phyloP scores from a whole-genome alignment of 257 asterid genomes.

The Gynochthodes officinalis region DNA sequence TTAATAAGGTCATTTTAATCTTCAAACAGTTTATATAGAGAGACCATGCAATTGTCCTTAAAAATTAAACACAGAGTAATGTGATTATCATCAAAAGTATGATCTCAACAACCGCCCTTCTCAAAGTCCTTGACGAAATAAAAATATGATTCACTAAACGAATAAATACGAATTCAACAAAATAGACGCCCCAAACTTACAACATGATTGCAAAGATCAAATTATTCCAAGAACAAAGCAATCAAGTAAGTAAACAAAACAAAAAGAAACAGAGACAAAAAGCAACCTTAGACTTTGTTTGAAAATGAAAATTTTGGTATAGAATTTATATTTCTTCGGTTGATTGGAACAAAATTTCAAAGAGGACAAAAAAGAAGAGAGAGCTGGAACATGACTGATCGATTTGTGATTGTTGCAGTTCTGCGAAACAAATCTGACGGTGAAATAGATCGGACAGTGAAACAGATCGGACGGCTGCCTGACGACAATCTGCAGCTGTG shows the following conservation, averaged over 20 bases:
- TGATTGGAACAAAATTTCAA: too few relatives aligned
- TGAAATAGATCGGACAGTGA: too few relatives aligned
- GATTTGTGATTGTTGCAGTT: too few relatives aligned
- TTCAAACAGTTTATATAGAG: background rate
- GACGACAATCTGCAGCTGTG: too few relatives aligned
- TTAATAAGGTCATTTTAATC: background rate
- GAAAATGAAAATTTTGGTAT: too few relatives aligned
- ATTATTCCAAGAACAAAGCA: background rate
- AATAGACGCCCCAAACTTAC: background rate
- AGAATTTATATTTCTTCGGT: too few relatives aligned
- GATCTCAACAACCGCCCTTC: background rate
- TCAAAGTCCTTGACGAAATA: background rate
- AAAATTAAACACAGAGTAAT: background rate
- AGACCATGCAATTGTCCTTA: background rate
- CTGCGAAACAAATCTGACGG: too few relatives aligned
- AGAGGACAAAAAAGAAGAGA: too few relatives aligned
- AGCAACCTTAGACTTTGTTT: too few relatives aligned
- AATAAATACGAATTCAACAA: background rate
- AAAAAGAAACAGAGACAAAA: too few relatives aligned
- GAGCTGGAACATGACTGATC: too few relatives aligned
- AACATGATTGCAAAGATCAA: background rate
- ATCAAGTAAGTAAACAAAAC: background rate
- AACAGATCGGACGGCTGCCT: too few relatives aligned
- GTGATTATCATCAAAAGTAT: background rate
- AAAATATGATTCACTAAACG: background rate